Percentiles rank a stretch among this genome's conserved stretches.
These are phyloP conservation scores for Collybia sp. DNA, from an alignment of 768 basidiomycete species.

Conservation along the genomic window DNA sequence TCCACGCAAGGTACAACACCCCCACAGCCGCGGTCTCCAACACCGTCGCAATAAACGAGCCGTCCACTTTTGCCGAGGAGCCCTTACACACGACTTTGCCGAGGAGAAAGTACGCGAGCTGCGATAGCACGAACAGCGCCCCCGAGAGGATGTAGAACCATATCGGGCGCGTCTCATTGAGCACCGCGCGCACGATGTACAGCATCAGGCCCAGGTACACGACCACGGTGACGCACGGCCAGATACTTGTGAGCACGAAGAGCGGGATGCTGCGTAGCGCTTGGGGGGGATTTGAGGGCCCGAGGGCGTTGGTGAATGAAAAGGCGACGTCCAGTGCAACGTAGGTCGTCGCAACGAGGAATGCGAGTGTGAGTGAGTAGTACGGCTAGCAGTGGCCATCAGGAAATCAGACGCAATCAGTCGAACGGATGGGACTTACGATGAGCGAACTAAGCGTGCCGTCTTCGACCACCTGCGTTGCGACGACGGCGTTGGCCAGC, in stretches of 20 bases:
- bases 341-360: slow-evolving; percentile 75
- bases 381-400: slow-evolving; percentile 46
- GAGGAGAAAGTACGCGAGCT: slow-evolving; percentile 82
- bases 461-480: slow-evolving; percentile 91
- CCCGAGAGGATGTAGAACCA: slow-evolving; percentile 72
- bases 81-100: slow-evolving; percentile 77
- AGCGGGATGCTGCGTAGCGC: slow-evolving; percentile 64
- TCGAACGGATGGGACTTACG: slow-evolving; percentile 36
- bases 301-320: slow-evolving; percentile 56
- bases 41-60: slow-evolving; percentile 81
- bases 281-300: slow-evolving; percentile 51
- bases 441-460: slow-evolving; percentile 71
- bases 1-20: slow-evolving; percentile 76
- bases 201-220: slow-evolving; percentile 74
- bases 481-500: slow-evolving; percentile 71
- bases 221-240: slow-evolving; percentile 71
- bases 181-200: slow-evolving; percentile 70
- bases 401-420: background rate
- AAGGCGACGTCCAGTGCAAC: slow-evolving; percentile 82
- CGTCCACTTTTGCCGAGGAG: slow-evolving; percentile 70
- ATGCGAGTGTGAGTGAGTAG: slow-evolving; percentile 43
- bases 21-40: slow-evolving; percentile 74
- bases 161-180: slow-evolving; percentile 79
- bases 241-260: slow-evolving; percentile 70
- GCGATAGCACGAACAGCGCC: slow-evolving; percentile 73